Conservation (phyloP, 768 basidiomycete species). For the Sporobolomyces roseus region DNA sequence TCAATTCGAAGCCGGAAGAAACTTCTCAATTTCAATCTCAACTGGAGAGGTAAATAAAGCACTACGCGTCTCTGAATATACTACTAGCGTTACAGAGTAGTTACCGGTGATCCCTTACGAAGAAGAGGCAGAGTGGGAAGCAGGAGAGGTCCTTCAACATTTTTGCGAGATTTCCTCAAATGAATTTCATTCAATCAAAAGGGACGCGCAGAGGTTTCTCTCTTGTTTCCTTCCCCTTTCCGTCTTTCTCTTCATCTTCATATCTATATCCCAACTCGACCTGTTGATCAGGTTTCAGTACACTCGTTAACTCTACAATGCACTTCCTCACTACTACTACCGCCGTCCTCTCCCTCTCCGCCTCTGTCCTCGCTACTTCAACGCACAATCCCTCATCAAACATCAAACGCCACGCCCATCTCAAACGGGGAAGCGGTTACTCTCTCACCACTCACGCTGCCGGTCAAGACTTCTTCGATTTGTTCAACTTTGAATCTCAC, state of each 20-base stretch:
- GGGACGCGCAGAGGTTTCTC: no score
- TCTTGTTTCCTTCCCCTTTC: background rate
- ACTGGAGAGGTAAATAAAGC: no score
- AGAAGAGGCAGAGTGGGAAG: no score
- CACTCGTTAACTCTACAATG: constrained; percentile 12
- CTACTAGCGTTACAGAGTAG: no score
- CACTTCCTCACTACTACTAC: constrained; percentile 2
- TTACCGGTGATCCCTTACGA: no score
- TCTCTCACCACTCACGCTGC: constrained; percentile 6
- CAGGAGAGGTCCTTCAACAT: no score
- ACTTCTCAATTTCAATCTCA: no score
- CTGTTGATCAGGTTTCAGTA: constrained; percentile 13
- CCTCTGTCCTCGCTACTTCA: background rate
- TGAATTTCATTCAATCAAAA: no score
- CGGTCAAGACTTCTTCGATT: constrained; percentile 21
- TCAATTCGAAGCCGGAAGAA: no score
- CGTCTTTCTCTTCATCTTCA: background rate
- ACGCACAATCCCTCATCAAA: constrained; percentile 2
- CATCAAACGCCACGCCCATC: background rate
- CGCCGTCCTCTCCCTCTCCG: constrained; percentile 12
- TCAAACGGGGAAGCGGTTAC: constrained; percentile 14
- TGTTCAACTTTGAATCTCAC: constrained; percentile 11
- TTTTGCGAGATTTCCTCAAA: no score
- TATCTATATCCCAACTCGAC: background rate
- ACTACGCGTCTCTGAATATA: no score